Evolutionary conservation across 176 grass and related monocot species (phyloP), one percentile per base, ranked within the genome.

Genomic region (Oryza glaberrima): DNA sequence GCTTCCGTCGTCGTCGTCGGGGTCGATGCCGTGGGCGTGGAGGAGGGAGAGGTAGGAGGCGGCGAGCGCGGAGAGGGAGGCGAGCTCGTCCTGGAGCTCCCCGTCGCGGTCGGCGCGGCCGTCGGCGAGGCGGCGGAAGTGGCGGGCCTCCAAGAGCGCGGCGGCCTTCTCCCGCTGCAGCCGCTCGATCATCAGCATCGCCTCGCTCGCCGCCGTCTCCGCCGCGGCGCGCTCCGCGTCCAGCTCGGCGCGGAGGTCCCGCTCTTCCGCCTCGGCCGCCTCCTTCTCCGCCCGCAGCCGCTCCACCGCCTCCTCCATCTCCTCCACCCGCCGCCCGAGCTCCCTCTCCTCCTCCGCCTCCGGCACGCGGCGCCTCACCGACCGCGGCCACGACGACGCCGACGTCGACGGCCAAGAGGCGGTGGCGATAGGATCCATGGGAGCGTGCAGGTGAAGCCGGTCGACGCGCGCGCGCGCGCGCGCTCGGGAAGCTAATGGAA

Each of bases 151-250:
- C 80, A 86, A 63, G 73, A 83, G 82, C 7, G 84, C 84, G 5
- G 84, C 87, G 1, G 90, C 90, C 76, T 94, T 94, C 71, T 94
- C 92, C 3, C 84, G 68, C 68, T 94, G 89, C 30, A 92, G 87
- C 11, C 87, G 87, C 61, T 60, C 70, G 73, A 94, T 94, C 92
- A 92, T 92, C 17, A 79, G 70, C 90, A 90, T 88, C 17, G 87
- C 83, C 77, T 92, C 92, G 34, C n/a, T 83, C 22, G 89, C 81
- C 1, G 83, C 82, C 1, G 82, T 82, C 43, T 72, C 81, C 1
- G 90, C 61, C 12, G 85, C 81, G 35, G 73, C 86, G 10, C 69
- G 87, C 87, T 94, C 90, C 46, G 77, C 78, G 12, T 90, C 90
- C 17, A 94, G 82, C 64, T 94, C 93, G 7, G 51, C 25, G 0